These are phyloP conservation scores for Trypanosoma cruzi DNA, from an alignment of 208 protist species.

Conservation along the genomic window DNA sequence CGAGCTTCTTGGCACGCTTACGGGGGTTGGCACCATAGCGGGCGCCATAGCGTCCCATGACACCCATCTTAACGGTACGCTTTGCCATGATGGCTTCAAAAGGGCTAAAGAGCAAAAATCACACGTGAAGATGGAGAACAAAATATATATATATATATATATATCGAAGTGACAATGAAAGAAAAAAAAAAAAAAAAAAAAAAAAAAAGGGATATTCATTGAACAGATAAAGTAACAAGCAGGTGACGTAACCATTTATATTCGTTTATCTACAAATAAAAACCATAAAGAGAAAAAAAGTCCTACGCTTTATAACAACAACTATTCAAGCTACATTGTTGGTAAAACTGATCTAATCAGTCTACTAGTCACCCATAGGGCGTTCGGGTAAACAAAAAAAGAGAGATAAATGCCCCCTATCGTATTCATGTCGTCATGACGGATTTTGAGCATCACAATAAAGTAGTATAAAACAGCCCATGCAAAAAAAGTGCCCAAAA, in stretches of 20 bases:
- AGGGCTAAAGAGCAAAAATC: conserved; percentile 17
- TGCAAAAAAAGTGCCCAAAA: conserved; percentile 29
- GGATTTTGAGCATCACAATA: conserved; percentile 29
- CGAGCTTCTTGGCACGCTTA: conserved; percentile 99
- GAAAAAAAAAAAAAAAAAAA: conserved; percentile 34
- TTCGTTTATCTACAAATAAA: not conserved
- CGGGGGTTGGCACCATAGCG: conserved; percentile 99
- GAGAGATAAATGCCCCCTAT: conserved; percentile 53
- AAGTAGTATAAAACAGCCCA: conserved; percentile 42
- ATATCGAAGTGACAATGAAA: not conserved
- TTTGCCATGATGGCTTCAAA: conserved; percentile 89
- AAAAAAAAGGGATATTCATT: no score
- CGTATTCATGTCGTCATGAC: conserved; percentile 29
- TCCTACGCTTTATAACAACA: not conserved
- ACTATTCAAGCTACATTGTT: conserved; percentile 10
- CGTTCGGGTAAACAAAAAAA: conserved; percentile 68
- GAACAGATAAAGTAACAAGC: no score
- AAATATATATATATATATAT: not conserved
- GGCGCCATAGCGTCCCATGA: conserved; percentile 99
- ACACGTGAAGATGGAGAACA: conserved; percentile 2
- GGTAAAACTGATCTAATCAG: conserved; percentile 20
- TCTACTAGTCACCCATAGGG: conserved; percentile 45
- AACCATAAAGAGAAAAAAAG: conserved; percentile 11
- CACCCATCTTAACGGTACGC: conserved; percentile 99
- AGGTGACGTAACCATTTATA: no score